These are phyloP conservation scores for Helichrysum umbraculigerum DNA, from an alignment of 129 eudicot species.

Conservation along the genomic window DNA sequence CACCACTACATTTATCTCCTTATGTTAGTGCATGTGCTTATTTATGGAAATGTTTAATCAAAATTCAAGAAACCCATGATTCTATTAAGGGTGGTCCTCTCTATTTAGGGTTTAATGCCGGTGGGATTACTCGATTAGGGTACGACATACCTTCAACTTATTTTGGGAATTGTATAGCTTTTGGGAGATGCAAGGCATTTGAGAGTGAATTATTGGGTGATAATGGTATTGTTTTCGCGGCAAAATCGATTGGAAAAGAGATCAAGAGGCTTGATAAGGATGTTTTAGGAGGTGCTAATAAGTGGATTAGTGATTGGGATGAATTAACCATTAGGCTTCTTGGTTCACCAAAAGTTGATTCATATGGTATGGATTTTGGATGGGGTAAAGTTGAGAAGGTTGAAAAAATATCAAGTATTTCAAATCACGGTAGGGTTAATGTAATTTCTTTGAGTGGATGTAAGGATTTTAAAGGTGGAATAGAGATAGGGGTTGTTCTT, in stretches of 20 bases:
- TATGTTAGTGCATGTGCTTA: slow-evolving; percentile 41
- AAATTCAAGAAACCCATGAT: slow-evolving; percentile 6
- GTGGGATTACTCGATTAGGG: slow-evolving; percentile 44
- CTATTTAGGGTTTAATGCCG: slow-evolving; percentile 51
- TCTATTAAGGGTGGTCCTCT: not conserved
- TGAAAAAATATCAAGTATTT: slow-evolving; percentile 41
- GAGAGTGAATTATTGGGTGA: slow-evolving; percentile 31
- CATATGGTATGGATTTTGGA: slow-evolving; percentile 51
- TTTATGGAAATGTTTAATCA: slow-evolving; percentile 41
- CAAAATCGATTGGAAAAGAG: slow-evolving; percentile 41
- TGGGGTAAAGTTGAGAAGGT: slow-evolving; percentile 47
- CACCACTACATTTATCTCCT: slow-evolving; percentile 36
- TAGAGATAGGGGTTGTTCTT: slow-evolving; percentile 49
- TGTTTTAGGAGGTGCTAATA: slow-evolving; percentile 40
- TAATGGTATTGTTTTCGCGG: slow-evolving; percentile 42
- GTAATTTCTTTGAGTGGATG: slow-evolving; percentile 38
- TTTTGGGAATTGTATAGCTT: slow-evolving; percentile 48
- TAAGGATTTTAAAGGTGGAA: slow-evolving; percentile 46
- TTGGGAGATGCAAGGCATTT: slow-evolving; percentile 40
- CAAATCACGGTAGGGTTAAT: slow-evolving; percentile 13
- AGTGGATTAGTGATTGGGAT: slow-evolving; percentile 48
- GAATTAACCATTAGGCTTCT: slow-evolving; percentile 37
- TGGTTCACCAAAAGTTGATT: slow-evolving; percentile 58
- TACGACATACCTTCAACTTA: slow-evolving; percentile 34
- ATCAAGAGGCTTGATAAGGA: slow-evolving; percentile 39